Conservation (phyloP, 768 basidiomycete genomes). For the Suillus lakei region DNA sequence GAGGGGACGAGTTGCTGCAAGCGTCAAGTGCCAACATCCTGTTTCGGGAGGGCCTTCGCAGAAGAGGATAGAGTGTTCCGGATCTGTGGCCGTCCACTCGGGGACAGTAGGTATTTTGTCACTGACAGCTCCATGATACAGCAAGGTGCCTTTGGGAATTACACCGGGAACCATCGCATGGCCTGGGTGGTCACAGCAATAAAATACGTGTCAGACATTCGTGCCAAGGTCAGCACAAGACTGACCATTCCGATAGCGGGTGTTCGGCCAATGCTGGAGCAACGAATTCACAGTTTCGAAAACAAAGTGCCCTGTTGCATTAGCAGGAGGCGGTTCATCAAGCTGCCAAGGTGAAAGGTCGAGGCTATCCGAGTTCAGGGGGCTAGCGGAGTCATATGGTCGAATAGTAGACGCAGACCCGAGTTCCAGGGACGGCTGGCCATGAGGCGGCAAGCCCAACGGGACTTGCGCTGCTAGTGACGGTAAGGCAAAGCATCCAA, state of each 20-base stretch:
- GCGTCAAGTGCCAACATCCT: slow-evolving; percentile 23
- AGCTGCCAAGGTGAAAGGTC: slow-evolving; percentile 26
- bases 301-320: slow-evolving; percentile 35
- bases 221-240: not conserved
- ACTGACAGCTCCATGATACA: slow-evolving; percentile 20
- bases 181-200: not conserved
- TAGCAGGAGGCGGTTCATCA: slow-evolving; percentile 23
- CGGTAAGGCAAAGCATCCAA: too few relatives aligned
- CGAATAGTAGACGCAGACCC: too few relatives aligned
- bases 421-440: too few relatives aligned
- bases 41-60: slow-evolving; percentile 23
- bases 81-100: slow-evolving; percentile 42
- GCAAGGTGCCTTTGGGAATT: slow-evolving; percentile 13
- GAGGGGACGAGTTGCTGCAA: slow-evolving; percentile 26
- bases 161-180: slow-evolving; percentile 12
- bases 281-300: slow-evolving; percentile 39
- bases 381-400: not conserved
- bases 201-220: not conserved
- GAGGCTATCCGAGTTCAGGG: not conserved
- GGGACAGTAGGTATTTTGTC: slow-evolving; percentile 30
- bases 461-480: not conserved
- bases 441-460: not conserved
- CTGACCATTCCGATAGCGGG: slow-evolving; percentile 50
- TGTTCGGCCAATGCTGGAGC: slow-evolving; percentile 51
- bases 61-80: slow-evolving; percentile 44